Evolutionary conservation across 371 early-diverging fungal genomes (phyloP).

Genomic region (Lichtheimia hyalospora): DNA sequence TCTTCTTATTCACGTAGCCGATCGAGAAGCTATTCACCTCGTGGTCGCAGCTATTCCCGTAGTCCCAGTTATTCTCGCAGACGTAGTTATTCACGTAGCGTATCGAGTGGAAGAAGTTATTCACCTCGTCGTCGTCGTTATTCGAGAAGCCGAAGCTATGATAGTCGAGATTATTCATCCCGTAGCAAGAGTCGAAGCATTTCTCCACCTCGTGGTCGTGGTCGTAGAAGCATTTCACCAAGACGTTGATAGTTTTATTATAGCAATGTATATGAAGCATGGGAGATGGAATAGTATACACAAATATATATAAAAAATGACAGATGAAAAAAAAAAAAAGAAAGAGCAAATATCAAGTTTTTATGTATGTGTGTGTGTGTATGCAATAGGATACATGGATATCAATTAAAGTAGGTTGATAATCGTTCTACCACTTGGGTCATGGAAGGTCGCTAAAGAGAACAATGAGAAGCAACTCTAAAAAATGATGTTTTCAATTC

Average conservation of each 20-base stretch:
- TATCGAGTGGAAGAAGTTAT: constrained; percentile 11
- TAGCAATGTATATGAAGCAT: too few relatives aligned
- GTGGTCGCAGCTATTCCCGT: constrained; percentile 39
- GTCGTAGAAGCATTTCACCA: constrained; percentile 15
- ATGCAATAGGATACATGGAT: not conserved
- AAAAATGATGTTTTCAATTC: too few relatives aligned
- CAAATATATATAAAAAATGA: too few relatives aligned
- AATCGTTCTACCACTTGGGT: constrained; percentile 62
- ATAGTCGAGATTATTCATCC: constrained; percentile 11
- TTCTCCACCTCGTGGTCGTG: constrained; percentile 19
- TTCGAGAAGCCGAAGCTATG: constrained; percentile 26
- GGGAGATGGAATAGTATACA: too few relatives aligned
- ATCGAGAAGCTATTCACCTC: constrained; percentile 29
- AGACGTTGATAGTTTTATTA: not conserved
- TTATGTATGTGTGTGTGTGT: not conserved
- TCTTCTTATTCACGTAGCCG: constrained; percentile 30
- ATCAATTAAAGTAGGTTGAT: constrained; percentile 57
- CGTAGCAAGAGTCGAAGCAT: constrained; percentile 27
- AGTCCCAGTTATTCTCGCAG: constrained; percentile 34
- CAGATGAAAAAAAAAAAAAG: constrained; percentile 8
- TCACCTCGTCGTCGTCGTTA: constrained; percentile 20
- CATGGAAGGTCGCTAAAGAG: constrained; percentile 62
- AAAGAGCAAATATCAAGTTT: not conserved
- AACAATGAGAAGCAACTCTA: not conserved
- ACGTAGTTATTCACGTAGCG: constrained; percentile 18